phyloP scores from a whole-genome alignment of 306 rosid genomes.

The Astragalus membranaceus region DNA sequence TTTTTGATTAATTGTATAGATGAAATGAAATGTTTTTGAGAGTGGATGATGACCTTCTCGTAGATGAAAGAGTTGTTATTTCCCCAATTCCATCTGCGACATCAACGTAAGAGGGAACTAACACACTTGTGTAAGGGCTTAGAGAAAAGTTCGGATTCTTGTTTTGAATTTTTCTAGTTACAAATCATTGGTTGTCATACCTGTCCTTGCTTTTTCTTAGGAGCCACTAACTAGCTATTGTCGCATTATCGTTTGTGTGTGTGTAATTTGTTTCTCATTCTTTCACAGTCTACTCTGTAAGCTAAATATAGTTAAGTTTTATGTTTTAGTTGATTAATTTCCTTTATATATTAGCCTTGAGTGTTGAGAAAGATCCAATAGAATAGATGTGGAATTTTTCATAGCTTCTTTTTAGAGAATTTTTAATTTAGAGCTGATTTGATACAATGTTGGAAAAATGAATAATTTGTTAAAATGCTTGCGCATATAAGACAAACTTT shows the following conservation, averaged over 20 bases:
- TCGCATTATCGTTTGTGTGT: background rate
- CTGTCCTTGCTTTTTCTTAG: background rate
- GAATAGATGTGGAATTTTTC: too few species aligned
- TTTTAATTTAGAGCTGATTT: too few species aligned
- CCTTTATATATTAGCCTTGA: too few species aligned
- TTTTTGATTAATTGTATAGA: background rate
- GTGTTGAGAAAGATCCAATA: too few species aligned
- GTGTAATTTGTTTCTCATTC: background rate
- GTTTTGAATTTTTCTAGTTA: conserved; percentile 10
- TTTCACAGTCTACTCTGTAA: background rate
- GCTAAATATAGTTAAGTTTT: too few species aligned
- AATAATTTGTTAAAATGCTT: too few species aligned
- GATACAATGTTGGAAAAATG: too few species aligned
- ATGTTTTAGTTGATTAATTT: too few species aligned
- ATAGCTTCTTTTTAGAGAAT: too few species aligned
- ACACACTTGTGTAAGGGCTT: background rate
- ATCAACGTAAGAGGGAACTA: background rate
- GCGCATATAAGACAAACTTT: too few species aligned
- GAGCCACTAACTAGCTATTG: background rate
- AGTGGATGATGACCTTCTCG: background rate
- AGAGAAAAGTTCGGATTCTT: conserved; percentile 17
- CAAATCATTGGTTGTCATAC: conserved; percentile 2
- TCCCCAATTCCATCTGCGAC: background rate
- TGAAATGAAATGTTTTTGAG: background rate
- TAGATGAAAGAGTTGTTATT: background rate